These are phyloP conservation scores for Mucor mucedo DNA, from an alignment of 371 early-diverging fungal genomes.

Conservation along the genomic window DNA sequence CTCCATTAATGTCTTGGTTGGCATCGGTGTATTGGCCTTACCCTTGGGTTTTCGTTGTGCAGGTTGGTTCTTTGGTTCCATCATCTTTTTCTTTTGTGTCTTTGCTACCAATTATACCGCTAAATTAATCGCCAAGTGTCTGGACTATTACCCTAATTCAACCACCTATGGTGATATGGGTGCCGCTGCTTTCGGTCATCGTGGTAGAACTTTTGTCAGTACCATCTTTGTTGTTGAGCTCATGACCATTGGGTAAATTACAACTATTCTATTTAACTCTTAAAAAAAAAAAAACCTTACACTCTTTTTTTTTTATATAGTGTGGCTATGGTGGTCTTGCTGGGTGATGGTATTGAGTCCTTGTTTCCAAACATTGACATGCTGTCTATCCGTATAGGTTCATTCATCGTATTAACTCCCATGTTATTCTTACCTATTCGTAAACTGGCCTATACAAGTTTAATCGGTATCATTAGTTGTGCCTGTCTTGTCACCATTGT, in stretches of 20 bases:
- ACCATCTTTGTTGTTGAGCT: conserved; percentile 66
- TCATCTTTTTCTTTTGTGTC: conserved; percentile 52
- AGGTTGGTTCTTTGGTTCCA: conserved; percentile 60
- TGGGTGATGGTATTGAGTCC: conserved; percentile 43
- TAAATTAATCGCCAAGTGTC: conserved; percentile 55
- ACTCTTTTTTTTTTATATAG: conserved; percentile 12
- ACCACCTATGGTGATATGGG: conserved; percentile 70
- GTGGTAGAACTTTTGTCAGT: conserved; percentile 50
- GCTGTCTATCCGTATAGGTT: conserved; percentile 3
- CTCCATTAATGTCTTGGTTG: conserved; percentile 62
- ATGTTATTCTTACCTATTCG: conserved; percentile 43
- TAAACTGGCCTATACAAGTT: conserved; percentile 48
- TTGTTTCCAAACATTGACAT: conserved; percentile 28
- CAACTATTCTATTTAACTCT: background rate
- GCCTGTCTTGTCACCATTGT: conserved; percentile 42
- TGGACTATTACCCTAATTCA: conserved; percentile 37
- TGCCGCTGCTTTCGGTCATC: conserved; percentile 63
- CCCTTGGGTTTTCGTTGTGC: conserved; percentile 37
- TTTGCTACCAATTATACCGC: conserved; percentile 58
- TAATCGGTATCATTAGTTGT: conserved; percentile 59
- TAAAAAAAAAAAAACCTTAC: too few relatives aligned
- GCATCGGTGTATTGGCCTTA: conserved; percentile 55
- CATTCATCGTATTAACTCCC: conserved; percentile 22
- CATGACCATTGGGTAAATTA: conserved; percentile 55
- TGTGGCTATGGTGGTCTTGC: conserved; percentile 39